Evolutionary conservation across 257 asterid genomes (phyloP).

Genomic region (Fraxinus anomala): DNA sequence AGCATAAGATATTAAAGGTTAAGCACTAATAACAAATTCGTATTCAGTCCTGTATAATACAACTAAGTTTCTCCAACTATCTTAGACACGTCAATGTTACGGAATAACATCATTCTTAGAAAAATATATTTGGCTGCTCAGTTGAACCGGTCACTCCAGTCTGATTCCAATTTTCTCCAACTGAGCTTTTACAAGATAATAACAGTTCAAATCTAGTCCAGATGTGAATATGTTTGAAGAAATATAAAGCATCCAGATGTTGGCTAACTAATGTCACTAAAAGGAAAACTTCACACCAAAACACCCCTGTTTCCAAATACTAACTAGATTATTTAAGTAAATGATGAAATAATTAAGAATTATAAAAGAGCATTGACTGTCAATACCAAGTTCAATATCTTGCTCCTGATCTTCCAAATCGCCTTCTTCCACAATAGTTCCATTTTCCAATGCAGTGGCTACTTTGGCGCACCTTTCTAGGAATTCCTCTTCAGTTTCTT

Average conservation of each 20-base stretch:
- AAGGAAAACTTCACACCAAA: neutral
- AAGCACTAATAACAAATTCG: neutral
- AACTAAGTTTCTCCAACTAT: neutral
- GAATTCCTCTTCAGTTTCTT: constrained; percentile 52
- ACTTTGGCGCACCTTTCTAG: constrained; percentile 42
- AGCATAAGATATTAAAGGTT: neutral
- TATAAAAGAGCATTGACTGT: constrained; percentile 4
- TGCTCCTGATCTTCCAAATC: constrained; percentile 41
- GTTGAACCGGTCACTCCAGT: neutral
- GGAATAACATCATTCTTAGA: neutral
- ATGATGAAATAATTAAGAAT: neutral
- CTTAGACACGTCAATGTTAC: neutral
- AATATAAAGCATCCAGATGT: neutral
- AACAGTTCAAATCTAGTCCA: neutral
- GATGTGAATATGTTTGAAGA: neutral
- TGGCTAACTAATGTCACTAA: neutral
- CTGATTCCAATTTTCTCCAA: neutral
- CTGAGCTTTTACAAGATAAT: neutral
- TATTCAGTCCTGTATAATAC: neutral
- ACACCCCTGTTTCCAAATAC: neutral
- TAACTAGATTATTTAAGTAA: neutral
- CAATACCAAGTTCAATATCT: constrained; percentile 40
- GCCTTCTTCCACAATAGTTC: constrained; percentile 42
- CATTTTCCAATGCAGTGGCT: constrained; percentile 40
- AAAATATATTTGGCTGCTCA: neutral